Evolutionary conservation across 495 filamentous ascomycete genomes (phyloP), one percentile per base, ranked within the genome.

Genomic region (Lepidopterella palustris): DNA sequence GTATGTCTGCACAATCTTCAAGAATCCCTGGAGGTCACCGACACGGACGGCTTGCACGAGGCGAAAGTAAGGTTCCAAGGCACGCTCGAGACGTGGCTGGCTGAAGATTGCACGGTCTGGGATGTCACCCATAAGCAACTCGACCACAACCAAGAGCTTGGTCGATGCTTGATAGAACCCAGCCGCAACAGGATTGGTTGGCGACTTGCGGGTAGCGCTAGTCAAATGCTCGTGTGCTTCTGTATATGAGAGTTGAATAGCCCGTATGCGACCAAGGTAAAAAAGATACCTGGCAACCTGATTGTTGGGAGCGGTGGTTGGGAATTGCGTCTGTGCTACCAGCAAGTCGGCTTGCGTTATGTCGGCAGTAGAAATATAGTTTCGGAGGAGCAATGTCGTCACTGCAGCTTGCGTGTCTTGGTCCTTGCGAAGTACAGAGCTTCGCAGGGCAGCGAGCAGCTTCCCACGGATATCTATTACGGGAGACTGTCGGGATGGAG

Each of bases 81-180:
- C 84, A 58, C 83, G 80, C 72, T 97, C 93, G 70, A 97, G 83
- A 57, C 79, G 84, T 3, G 90, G 81, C 63, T 90, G 86, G 35
- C 93, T 89, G 84, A 98, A 98, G 57, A 91, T 84, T 2, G 89
- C 84, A 56, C 93, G 89, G 68, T 97, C 92, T 27, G 93, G 93
- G 62, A 98, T 97, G 73, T 98, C 93, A 53, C 93, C 93, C 95
- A 98, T 98, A 45, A 98, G 79, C 58, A 98, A 78, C 75, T 98
- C 93, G 8, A 98, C 95, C 9, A 98, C 90, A 5, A 97, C 83
- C 59, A 97, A 75, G 32, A 97, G 80, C 77, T 97, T 97, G 64
- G 88, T 93, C 9, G 95, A 90, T 32, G 90, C 90, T 69, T 96
- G 93, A 64, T 95, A 89, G 74, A 98, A 98, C 1, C 93, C 93